Evolutionary conservation across 148 eudicot genomes (phyloP).

Genomic region (Chenopodium quinoa): DNA sequence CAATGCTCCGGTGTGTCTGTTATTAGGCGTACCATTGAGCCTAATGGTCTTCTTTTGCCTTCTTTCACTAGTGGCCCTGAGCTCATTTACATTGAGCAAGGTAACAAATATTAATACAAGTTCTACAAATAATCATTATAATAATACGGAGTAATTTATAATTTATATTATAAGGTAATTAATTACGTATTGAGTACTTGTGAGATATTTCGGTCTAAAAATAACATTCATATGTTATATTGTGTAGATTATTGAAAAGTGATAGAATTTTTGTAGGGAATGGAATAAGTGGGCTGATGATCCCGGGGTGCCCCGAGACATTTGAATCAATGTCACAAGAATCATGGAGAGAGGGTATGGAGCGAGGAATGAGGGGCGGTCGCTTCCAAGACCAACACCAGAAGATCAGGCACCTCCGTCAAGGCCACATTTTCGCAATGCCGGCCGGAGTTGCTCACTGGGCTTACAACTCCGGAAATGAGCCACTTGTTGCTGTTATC

Average conservation of each 20-base stretch:
- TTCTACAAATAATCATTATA: no score
- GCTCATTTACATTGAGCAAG: slow-evolving; percentile 51
- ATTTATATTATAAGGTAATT: no score
- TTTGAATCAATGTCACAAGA: slow-evolving; percentile 47
- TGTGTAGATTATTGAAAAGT: no score
- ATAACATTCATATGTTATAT: no score
- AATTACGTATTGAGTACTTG: no score
- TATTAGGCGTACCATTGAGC: slow-evolving; percentile 45
- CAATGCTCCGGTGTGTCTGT: slow-evolving; percentile 67
- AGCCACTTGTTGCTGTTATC: slow-evolving; percentile 42
- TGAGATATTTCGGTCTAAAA: no score
- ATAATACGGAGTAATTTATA: no score
- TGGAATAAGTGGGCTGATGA: slow-evolving; percentile 51
- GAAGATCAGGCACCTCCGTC: slow-evolving; percentile 46
- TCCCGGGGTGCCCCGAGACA: slow-evolving; percentile 80
- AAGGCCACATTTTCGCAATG: slow-evolving; percentile 64
- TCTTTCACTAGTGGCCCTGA: slow-evolving; percentile 49
- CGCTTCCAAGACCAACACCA: slow-evolving; percentile 62
- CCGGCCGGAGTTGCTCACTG: slow-evolving; percentile 76
- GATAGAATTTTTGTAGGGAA: slow-evolving; percentile 36
- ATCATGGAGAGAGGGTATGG: slow-evolving; percentile 10
- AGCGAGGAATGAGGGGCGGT: slow-evolving; percentile 15
- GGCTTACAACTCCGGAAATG: slow-evolving; percentile 63
- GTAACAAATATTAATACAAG: slow-evolving; percentile 21
- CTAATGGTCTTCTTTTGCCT: slow-evolving; percentile 70